Percentiles rank a stretch among this genome's conserved stretches.
Conservation (phyloP, 2,329 filamentous ascomycete species). For the Fusarium anthophilum region DNA sequence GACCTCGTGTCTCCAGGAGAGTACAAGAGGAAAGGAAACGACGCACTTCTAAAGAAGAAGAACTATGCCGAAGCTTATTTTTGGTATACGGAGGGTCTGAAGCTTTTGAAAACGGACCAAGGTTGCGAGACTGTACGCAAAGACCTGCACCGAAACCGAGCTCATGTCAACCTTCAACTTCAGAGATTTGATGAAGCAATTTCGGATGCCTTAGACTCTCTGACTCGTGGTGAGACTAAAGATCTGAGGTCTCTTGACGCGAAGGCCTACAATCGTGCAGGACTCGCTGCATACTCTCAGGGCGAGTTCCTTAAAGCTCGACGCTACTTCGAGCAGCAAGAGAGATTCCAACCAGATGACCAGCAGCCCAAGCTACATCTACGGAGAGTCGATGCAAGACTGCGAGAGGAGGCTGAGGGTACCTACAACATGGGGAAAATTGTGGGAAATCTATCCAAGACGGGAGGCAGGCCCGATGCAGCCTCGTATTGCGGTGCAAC, state of each 20-base stretch:
- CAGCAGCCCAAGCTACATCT: constrained; percentile 32
- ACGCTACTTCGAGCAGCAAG: constrained; percentile 37
- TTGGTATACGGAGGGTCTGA: constrained; percentile 43
- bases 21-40: constrained; percentile 45
- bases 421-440: constrained; percentile 38
- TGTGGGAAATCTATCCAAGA: constrained; percentile 32
- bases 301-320: constrained; percentile 40
- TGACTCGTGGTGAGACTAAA: constrained; percentile 28
- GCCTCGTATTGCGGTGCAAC: constrained; percentile 44
- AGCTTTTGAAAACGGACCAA: background rate
- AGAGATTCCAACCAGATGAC: constrained; percentile 37
- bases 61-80: constrained; percentile 33
- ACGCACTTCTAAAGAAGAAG: constrained; percentile 34
- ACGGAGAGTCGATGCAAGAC: constrained; percentile 27
- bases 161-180: constrained; percentile 46
- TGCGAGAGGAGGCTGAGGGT: constrained; percentile 39
- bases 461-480: constrained; percentile 43
- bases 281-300: constrained; percentile 44
- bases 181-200: constrained; percentile 46
- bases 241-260: constrained; percentile 37
- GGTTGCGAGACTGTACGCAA: constrained; percentile 28
- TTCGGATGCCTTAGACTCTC: constrained; percentile 44
- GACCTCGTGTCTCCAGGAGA: background rate
- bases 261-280: constrained; percentile 48
- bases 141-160: constrained; percentile 47